phyloP scores from a whole-genome alignment of 352 stramenopile species.

The Pythium aphanidermatum region DNA sequence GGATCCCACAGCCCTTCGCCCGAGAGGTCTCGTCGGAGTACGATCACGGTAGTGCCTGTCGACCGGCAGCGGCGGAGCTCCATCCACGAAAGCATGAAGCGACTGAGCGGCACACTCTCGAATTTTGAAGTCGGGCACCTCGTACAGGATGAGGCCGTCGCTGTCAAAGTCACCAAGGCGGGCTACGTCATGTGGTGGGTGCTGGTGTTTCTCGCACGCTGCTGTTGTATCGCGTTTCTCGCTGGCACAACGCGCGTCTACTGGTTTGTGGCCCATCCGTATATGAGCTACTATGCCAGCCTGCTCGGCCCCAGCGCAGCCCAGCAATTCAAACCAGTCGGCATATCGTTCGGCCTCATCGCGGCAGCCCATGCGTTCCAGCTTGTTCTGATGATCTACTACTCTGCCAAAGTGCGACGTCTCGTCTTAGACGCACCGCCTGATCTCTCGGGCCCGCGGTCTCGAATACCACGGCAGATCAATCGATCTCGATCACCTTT shows the following conservation, averaged over 20 bases:
- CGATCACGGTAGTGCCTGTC: too few species aligned
- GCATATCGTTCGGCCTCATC: background rate
- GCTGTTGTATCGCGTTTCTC: conserved; percentile 4
- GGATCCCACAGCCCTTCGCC: too few species aligned
- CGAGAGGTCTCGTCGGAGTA: too few species aligned
- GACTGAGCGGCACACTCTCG: background rate
- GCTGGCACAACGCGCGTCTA: background rate
- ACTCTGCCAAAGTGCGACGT: conserved; percentile 10
- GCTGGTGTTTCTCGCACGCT: conserved; percentile 3
- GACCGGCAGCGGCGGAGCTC: background rate
- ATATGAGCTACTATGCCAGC: conserved; percentile 1
- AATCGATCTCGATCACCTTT: too few species aligned
- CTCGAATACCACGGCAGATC: background rate
- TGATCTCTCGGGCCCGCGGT: background rate
- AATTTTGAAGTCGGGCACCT: conserved; percentile 5
- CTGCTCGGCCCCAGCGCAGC: background rate
- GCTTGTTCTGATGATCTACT: conserved; percentile 12
- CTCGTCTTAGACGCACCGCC: conserved; percentile 12
- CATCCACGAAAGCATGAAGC: background rate
- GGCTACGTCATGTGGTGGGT: conserved; percentile 7
- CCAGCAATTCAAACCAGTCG: background rate
- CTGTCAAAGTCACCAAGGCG: conserved; percentile 5
- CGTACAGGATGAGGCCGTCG: conserved; percentile 5
- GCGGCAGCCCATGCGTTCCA: conserved; percentile 11
- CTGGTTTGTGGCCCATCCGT: conserved; percentile 1